A percentile compares a stretch with the other conserved stretches of the same genome.
phyloP scores from a whole-genome alignment of 495 filamentous ascomycete species.

The Chaetomium tenue region DNA sequence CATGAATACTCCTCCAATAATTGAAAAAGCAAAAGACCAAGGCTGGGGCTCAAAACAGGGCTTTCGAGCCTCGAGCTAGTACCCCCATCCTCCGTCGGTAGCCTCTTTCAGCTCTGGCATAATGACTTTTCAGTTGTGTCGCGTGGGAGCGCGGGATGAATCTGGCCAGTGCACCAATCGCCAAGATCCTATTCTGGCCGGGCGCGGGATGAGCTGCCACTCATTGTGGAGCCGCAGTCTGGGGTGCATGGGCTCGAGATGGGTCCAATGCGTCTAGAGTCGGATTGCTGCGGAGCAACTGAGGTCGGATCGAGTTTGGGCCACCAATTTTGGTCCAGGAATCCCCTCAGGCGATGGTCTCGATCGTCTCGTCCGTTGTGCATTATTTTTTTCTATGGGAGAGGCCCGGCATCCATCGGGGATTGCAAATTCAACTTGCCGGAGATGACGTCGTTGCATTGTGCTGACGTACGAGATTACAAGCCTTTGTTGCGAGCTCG shows the following conservation, averaged over 20 bases:
- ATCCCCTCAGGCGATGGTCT: too few species aligned
- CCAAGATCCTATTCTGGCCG: not conserved
- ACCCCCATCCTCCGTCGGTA: not conserved
- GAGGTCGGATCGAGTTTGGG: too few species aligned
- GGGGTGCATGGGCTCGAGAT: conserved; percentile 18
- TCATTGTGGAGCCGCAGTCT: not conserved
- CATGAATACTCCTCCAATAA: too few species aligned
- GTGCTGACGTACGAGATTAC: not conserved
- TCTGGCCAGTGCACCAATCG: not conserved
- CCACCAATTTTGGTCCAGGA: too few species aligned
- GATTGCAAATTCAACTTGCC: too few species aligned
- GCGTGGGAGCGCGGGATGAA: not conserved
- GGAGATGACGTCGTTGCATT: too few species aligned
- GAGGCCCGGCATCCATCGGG: too few species aligned
- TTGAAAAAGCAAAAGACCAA: not conserved
- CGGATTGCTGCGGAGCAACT: not conserved
- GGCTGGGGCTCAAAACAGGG: not conserved
- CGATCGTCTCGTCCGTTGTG: too few species aligned
- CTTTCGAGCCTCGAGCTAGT: not conserved
- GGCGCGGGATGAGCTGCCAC: conserved; percentile 1
- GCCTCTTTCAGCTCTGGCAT: not conserved
- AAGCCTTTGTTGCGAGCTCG: not conserved
- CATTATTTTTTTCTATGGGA: too few species aligned
- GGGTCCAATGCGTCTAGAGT: not conserved
- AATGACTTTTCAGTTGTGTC: not conserved